Conservation (phyloP, 805 yeast genomes). For the Candida patagonica region DNA sequence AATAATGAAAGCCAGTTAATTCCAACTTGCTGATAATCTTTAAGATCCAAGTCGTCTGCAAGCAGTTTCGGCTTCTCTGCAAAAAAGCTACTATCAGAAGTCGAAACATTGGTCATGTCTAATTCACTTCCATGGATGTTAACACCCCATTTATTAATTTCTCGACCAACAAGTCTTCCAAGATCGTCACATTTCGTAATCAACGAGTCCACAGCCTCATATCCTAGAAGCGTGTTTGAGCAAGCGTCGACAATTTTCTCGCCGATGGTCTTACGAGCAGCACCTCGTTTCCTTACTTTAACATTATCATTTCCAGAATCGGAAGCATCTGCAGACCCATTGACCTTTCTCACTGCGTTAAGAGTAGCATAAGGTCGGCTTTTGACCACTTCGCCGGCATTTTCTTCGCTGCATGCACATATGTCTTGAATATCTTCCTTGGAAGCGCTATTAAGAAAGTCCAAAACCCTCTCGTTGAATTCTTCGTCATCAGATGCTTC, state of each 20-base stretch:
- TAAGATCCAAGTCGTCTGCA: conserved; percentile 55
- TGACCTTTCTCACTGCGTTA: conserved; percentile 45
- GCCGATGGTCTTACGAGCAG: conserved; percentile 52
- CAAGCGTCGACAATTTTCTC: conserved; percentile 65
- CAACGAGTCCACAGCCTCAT: conserved; percentile 89
- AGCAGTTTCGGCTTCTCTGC: conserved; percentile 63
- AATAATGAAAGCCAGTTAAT: conserved; percentile 83
- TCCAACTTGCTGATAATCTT: conserved; percentile 94
- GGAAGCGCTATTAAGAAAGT: conserved; percentile 72
- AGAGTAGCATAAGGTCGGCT: conserved; percentile 63
- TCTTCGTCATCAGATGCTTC: conserved; percentile 36
- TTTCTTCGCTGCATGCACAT: conserved; percentile 55
- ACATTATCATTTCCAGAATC: conserved; percentile 24
- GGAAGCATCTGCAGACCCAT: conserved; percentile 32
- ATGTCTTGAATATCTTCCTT: conserved; percentile 71
- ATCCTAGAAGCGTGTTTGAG: conserved; percentile 66
- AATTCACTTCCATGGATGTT: conserved; percentile 63
- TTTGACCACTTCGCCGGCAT: conserved; percentile 55
- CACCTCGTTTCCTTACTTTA: conserved; percentile 26
- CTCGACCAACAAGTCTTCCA: conserved; percentile 60
- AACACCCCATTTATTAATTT: conserved; percentile 86
- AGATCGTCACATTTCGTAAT: conserved; percentile 73
- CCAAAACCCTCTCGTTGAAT: conserved; percentile 59
- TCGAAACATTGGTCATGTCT: conserved; percentile 46
- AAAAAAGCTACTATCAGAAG: conserved; percentile 34